Evolutionary conservation across 139 green algal genomes (phyloP), one percentile per base, ranked within the genome.

Genomic region (Coelastrella sp.): DNA sequence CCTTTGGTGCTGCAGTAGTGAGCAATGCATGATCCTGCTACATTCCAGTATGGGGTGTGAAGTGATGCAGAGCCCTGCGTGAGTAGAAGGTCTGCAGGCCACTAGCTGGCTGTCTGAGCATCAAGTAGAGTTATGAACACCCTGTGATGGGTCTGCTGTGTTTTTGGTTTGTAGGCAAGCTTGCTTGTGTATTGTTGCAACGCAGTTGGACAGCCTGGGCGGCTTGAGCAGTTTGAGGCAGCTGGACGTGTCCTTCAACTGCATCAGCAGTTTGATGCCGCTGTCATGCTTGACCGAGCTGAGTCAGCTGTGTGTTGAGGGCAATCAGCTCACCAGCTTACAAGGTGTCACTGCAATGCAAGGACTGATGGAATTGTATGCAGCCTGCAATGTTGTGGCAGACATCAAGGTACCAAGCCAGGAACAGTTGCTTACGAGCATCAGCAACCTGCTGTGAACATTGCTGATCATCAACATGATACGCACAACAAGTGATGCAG

Each of bases 321-420:
- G 93, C 92, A 96, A 96, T 87, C 63, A 90, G 12, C 85, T 97
- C n/a, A 88, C 56, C 10, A 93, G 84, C 58, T 78, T 97, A 87
- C 89, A 87, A 60, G 94, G 95, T 0, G 56, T 96, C 56, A 87
- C 93, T 60, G 25, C 60, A 12, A 72, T 97, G 22, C 86, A 72
- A 5, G 76, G 68, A 20, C 91, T 98, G 61, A 92, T 97, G 94
- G 95, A 97, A 92, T 90, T 98, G 73, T 97, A 97, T 90, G 91
- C 93, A 35, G 95, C 92, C 73, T 85, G 92, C 84, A 95, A 96
- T 81, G 73, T 79, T 6, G 24, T 95, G 59, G 83, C 25, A 20
- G 81, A 90, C 19, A 63, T 89, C 58, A 85, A 88, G 72, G 73
- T 78, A 7, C 20, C 72, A 17, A 60, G 63, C 63, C 35, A 49